Percentiles rank a stretch among this genome's conserved stretches.
Evolutionary conservation across 2,329 filamentous ascomycete species (phyloP).

Genomic region (Trichoderma sp.): DNA sequence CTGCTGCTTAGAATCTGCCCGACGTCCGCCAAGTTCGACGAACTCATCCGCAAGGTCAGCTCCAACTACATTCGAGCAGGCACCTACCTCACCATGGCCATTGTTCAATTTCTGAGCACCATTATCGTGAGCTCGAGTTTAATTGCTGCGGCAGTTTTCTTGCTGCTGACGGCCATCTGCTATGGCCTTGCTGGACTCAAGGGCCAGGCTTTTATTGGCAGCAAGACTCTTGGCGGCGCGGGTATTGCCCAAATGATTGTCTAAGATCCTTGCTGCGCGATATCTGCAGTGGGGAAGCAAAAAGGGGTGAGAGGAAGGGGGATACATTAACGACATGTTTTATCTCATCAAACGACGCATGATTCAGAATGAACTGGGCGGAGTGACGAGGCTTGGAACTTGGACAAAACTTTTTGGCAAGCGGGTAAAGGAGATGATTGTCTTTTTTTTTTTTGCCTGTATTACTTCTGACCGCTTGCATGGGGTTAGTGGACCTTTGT

Average conservation of each 20-base stretch:
- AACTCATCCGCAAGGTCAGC: conserved; percentile 84
- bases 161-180: conserved; percentile 74
- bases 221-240: conserved; percentile 92
- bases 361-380: not conserved
- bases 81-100: conserved; percentile 78
- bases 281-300: not conserved
- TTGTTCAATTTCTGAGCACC: conserved; percentile 82
- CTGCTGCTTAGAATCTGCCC: conserved; percentile 96
- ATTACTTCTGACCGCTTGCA: conserved; percentile 13
- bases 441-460: not conserved
- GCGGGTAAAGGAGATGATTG: not conserved
- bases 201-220: conserved; percentile 82
- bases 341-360: conserved; percentile 12
- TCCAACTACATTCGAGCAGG: conserved; percentile 96
- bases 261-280: conserved; percentile 41
- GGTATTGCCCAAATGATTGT: conserved; percentile 99
- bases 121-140: conserved; percentile 64
- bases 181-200: conserved; percentile 78
- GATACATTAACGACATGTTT: not conserved
- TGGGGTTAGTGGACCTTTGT: conserved; percentile 15
- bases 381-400: conserved; percentile 3
- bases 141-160: conserved; percentile 80
- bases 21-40: conserved; percentile 85
- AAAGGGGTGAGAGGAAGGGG: not conserved
- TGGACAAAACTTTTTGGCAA: conserved; percentile 9